phyloP scores from a whole-genome alignment of 495 filamentous ascomycete species.

The Aspergillus nidulans region DNA sequence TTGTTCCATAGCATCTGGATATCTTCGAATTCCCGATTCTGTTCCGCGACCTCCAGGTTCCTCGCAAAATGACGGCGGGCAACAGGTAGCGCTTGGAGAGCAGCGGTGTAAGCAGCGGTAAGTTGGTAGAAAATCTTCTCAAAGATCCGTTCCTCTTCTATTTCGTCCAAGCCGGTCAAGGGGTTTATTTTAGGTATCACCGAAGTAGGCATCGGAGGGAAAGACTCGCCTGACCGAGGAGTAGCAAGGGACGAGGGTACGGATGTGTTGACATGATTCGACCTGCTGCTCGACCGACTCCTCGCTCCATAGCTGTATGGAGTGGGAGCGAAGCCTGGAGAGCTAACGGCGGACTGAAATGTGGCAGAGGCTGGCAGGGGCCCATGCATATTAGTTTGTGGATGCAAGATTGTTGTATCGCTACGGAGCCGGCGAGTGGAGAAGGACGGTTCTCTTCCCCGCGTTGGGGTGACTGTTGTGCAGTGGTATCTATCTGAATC shows the following conservation, averaged over 20 bases:
- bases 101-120: conserved; percentile 59
- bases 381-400: conserved; percentile 30
- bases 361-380: conserved; percentile 24
- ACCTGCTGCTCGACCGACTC: conserved; percentile 50
- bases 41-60: conserved; percentile 43
- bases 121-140: conserved; percentile 75
- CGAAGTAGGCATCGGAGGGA: conserved; percentile 52
- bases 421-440: conserved; percentile 52
- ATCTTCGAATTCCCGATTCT: conserved; percentile 42
- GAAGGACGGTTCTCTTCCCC: conserved; percentile 43
- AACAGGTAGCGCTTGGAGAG: conserved; percentile 60
- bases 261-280: conserved; percentile 45
- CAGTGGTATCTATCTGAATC: conserved; percentile 35
- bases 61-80: conserved; percentile 59
- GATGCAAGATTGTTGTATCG: conserved; percentile 59
- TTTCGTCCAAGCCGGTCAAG: conserved; percentile 55
- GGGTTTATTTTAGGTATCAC: conserved; percentile 44
- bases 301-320: conserved; percentile 33
- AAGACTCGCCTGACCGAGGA: conserved; percentile 78
- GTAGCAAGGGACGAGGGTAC: conserved; percentile 49
- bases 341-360: conserved; percentile 28
- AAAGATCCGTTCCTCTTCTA: conserved; percentile 72
- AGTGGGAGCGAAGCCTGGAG: conserved; percentile 32
- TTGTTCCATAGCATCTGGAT: conserved; percentile 62
- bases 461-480: conserved; percentile 57